Conservation (phyloP, 2,329 filamentous ascomycete species). For the Clonostachys sp. region DNA sequence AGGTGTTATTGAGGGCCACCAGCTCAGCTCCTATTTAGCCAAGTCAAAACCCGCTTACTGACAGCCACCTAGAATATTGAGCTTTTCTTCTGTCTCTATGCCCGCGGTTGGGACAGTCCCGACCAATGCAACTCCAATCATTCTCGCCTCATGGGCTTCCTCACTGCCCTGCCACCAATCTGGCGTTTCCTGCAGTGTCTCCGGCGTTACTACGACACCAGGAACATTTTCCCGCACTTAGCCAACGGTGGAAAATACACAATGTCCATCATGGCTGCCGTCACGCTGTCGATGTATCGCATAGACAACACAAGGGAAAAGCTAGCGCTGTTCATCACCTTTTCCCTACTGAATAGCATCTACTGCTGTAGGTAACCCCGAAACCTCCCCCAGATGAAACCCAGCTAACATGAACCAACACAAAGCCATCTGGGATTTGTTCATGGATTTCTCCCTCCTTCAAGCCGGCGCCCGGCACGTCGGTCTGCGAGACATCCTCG, state of each 20-base stretch:
- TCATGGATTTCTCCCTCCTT: constrained; percentile 94
- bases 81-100: constrained; percentile 92
- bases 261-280: constrained; percentile 76
- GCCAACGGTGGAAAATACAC: constrained; percentile 90
- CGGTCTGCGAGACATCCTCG: constrained; percentile 72
- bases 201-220: constrained; percentile 81
- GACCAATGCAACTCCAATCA: constrained; percentile 78
- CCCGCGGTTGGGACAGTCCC: constrained; percentile 70
- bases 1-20: constrained; percentile 28
- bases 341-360: constrained; percentile 75
- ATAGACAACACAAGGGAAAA: constrained; percentile 54
- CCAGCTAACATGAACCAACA: neutral
- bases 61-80: constrained; percentile 66
- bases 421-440: constrained; percentile 80
- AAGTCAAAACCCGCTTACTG: neutral
- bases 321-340: constrained; percentile 72
- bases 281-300: constrained; percentile 78
- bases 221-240: constrained; percentile 85
- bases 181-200: constrained; percentile 91
- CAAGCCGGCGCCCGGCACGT: constrained; percentile 66
- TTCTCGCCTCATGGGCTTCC: constrained; percentile 80
- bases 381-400: neutral
- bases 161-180: constrained; percentile 76
- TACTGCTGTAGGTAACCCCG: constrained; percentile 62
- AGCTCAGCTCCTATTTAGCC: neutral